Percentiles rank a stretch among this genome's conserved stretches.
phyloP scores from a whole-genome alignment of 352 stramenopile genomes.

The Peronosclerospora sorghi region DNA sequence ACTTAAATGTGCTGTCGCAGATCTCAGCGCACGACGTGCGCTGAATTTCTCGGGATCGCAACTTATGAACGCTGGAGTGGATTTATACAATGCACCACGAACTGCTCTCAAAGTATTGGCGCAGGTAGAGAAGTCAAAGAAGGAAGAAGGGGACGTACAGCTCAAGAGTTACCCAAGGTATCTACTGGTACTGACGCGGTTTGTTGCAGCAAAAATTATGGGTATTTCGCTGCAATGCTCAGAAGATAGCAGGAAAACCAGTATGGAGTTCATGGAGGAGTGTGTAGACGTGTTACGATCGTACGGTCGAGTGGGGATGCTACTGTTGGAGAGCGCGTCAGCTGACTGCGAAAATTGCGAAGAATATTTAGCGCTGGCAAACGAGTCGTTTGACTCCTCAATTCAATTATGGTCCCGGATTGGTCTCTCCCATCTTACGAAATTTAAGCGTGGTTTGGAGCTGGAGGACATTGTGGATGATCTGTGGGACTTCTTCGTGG shows the following conservation, averaged over 20 bases:
- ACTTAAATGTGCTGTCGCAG: slow-evolving; percentile 22
- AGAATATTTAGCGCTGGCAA: slow-evolving; percentile 42
- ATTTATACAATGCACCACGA: slow-evolving; percentile 60
- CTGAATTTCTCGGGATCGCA: slow-evolving; percentile 17
- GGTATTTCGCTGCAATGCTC: slow-evolving; percentile 30
- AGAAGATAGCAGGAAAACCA: slow-evolving; percentile 11
- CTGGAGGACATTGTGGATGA: slow-evolving; percentile 67
- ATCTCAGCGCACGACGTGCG: slow-evolving; percentile 14
- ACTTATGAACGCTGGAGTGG: slow-evolving; percentile 50
- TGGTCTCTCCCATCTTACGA: slow-evolving; percentile 51
- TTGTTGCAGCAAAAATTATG: slow-evolving; percentile 60
- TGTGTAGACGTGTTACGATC: slow-evolving; percentile 66
- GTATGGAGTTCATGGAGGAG: slow-evolving; percentile 35
- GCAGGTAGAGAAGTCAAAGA: slow-evolving; percentile 12
- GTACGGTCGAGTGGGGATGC: slow-evolving; percentile 51
- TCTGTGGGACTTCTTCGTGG: slow-evolving; percentile 70
- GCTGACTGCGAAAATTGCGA: slow-evolving; percentile 37
- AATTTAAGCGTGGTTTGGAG: slow-evolving; percentile 50
- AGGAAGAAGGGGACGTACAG: background rate
- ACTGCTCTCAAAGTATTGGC: slow-evolving; percentile 23
- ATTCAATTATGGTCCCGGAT: slow-evolving; percentile 52
- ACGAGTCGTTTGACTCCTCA: slow-evolving; percentile 36
- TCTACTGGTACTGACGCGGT: slow-evolving; percentile 30
- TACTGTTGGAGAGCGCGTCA: slow-evolving; percentile 45
- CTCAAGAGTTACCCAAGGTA: slow-evolving; percentile 11